Evolutionary conservation across 768 basidiomycete species (phyloP).

Genomic region (Neoboletus brunneissimus): DNA sequence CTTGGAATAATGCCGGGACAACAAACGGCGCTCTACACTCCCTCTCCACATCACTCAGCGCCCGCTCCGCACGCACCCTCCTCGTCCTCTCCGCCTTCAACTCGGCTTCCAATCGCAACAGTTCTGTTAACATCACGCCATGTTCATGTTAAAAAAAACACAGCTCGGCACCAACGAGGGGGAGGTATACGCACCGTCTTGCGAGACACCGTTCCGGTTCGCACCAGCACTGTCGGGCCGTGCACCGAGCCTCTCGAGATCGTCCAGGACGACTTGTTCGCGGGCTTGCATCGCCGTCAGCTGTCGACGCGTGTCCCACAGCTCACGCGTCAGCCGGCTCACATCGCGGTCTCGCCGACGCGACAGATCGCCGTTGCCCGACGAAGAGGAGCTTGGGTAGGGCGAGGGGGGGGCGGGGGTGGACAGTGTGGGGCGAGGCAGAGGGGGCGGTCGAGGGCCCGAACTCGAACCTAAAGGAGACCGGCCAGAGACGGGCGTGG

Average conservation of each 20-base stretch:
- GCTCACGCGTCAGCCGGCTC: slow-evolving; percentile 22
- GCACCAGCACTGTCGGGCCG: background rate
- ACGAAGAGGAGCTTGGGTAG: background rate
- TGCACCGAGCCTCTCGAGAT: slow-evolving; percentile 20
- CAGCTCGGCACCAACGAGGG: background rate
- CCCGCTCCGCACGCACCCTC: slow-evolving; percentile 43
- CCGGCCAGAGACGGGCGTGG: background rate
- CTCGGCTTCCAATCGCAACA: slow-evolving; percentile 32
- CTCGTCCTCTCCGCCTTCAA: slow-evolving; percentile 36
- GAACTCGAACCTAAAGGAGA: background rate
- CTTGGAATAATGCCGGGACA: slow-evolving; percentile 53
- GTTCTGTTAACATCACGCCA: slow-evolving; percentile 6
- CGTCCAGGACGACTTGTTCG: slow-evolving; percentile 24
- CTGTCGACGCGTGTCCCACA: slow-evolving; percentile 29
- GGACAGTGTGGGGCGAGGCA: background rate
- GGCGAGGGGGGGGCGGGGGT: background rate
- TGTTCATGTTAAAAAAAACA: background rate
- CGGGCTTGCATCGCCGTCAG: slow-evolving; percentile 20
- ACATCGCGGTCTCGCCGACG: slow-evolving; percentile 2
- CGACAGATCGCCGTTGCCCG: background rate
- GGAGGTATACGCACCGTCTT: slow-evolving; percentile 15
- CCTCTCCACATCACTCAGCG: slow-evolving; percentile 44
- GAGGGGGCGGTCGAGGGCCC: background rate
- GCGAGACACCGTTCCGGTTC: background rate
- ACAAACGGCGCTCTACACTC: slow-evolving; percentile 55